phyloP scores from a whole-genome alignment of 1,284 basidiomycete genomes.

The Irpex sp. region DNA sequence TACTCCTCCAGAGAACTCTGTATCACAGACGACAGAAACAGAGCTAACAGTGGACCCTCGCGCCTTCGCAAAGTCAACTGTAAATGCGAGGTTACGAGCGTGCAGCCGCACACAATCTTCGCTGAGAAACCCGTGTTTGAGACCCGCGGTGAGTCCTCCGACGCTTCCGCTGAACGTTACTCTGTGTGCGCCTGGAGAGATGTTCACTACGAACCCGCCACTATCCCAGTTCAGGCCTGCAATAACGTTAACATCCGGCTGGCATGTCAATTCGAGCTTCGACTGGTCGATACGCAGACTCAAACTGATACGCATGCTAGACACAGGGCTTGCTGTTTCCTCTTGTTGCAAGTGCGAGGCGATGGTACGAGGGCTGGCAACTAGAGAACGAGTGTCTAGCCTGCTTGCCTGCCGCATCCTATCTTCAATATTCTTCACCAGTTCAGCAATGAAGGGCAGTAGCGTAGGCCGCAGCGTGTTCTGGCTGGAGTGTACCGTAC shows the following conservation, averaged over 20 bases:
- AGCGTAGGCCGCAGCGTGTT: slow-evolving; percentile 81
- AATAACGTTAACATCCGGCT: slow-evolving; percentile 85
- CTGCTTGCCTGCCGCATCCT: slow-evolving; percentile 47
- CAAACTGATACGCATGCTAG: slow-evolving; percentile 71
- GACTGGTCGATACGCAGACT: slow-evolving; percentile 89
- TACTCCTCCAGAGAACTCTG: slow-evolving; percentile 70
- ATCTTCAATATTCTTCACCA: slow-evolving; percentile 61
- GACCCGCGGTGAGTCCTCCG: slow-evolving; percentile 71
- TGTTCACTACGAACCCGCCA: slow-evolving; percentile 81
- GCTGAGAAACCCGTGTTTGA: slow-evolving; percentile 80
- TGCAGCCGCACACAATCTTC: slow-evolving; percentile 76
- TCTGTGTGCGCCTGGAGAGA: slow-evolving; percentile 67
- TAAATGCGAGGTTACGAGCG: slow-evolving; percentile 73
- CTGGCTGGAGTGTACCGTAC: slow-evolving; percentile 81
- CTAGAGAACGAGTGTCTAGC: slow-evolving; percentile 20
- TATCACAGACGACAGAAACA: slow-evolving; percentile 70
- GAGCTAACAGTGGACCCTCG: slow-evolving; percentile 42
- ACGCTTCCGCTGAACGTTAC: slow-evolving; percentile 77
- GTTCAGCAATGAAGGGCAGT: slow-evolving; percentile 78
- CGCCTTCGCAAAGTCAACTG: slow-evolving; percentile 58
- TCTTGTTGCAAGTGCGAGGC: slow-evolving; percentile 3
- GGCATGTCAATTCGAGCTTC: slow-evolving; percentile 78
- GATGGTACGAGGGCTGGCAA: not conserved
- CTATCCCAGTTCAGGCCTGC: slow-evolving; percentile 88
- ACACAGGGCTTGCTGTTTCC: slow-evolving; percentile 21